These are phyloP conservation scores for Samsoniella hepiali DNA, from an alignment of 2,329 filamentous ascomycete genomes.

Conservation along the genomic window DNA sequence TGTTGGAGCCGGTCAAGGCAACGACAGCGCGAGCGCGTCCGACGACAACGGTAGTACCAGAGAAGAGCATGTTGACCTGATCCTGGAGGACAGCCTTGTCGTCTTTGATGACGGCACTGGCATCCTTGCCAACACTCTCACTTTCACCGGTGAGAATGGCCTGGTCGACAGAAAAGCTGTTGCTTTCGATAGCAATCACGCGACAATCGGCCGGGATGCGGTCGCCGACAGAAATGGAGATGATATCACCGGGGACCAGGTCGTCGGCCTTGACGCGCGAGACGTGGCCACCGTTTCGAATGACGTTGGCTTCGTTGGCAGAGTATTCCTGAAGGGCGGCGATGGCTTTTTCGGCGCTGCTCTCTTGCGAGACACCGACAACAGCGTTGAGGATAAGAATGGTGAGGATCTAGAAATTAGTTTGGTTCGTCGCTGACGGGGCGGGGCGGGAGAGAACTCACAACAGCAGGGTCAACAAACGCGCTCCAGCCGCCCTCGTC, in stretches of 20 bases:
- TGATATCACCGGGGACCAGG: slow-evolving; percentile 88
- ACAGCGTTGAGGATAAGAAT: slow-evolving; percentile 96
- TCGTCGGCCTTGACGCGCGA: slow-evolving; percentile 92
- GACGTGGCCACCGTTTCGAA: slow-evolving; percentile 74
- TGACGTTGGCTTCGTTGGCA: slow-evolving; percentile 92
- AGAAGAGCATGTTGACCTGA: slow-evolving; percentile 97
- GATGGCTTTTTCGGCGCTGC: slow-evolving; percentile 97
- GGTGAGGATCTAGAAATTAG: slow-evolving; percentile 71
- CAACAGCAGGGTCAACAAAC: slow-evolving; percentile 93
- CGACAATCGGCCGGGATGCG: slow-evolving; percentile 94
- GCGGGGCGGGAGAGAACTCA: slow-evolving; percentile 47
- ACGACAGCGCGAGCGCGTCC: slow-evolving; percentile 90
- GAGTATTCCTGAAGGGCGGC: slow-evolving; percentile 98
- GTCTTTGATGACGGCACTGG: slow-evolving; percentile 64
- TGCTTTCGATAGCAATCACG: slow-evolving; percentile 86
- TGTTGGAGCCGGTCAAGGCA: slow-evolving; percentile 81
- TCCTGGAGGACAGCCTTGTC: slow-evolving; percentile 91
- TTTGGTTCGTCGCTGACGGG: background rate
- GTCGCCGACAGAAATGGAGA: slow-evolving; percentile 85
- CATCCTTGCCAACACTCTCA: slow-evolving; percentile 90
- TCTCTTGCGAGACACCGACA: slow-evolving; percentile 97
- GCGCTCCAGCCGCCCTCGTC: slow-evolving; percentile 92
- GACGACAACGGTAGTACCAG: slow-evolving; percentile 93
- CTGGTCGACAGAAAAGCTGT: slow-evolving; percentile 95
- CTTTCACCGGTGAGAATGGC: slow-evolving; percentile 96